Base-by-base conservation (phyloP, 768 basidiomycete genomes). In the Lentinula raphanica region DNA sequence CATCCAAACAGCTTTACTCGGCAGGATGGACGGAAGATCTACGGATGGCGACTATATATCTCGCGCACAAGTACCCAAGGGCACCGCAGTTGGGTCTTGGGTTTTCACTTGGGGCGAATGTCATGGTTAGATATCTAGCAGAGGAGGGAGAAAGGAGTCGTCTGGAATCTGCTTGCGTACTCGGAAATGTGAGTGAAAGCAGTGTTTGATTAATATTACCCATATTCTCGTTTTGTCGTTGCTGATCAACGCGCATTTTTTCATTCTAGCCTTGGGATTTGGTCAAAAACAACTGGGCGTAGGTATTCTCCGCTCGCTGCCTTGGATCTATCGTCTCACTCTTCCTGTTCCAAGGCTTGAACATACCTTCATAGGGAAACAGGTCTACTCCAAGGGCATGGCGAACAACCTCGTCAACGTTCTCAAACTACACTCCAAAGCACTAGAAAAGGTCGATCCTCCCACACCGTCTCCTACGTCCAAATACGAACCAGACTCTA, bases 31-130 rank as follows among this genome's bases (percentile, higher is more conserved):
- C 95, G 8, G 87, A 94, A 62, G 96, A 99, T 72, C 77, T 94
- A 35, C 86, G 94, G 27, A 83, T 84, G 60, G 90, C 92, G 1
- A 68, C 97, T 49, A 77, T 88, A 63, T 88, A 90, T 72, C 82
- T 98, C 55, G 78, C 85, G 2, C 70, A 81, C 49, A 68, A 70
- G 60, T 95, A 87, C 64, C 95, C 96, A 2, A 73, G 79, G 9
- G 92, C 96, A 0, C 90, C 88, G 3, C 74, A 98, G 36, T 72
- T 96, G 17, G 96, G 91, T 13, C 72, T 97, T 9, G 93, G 95
- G 6, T 98, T 96, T 76, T 97, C 94, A 3, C 82, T 99, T 36
- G 97, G 96, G 42, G 90, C 94, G 42, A 93, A 92, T 68, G 89
- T 98, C 35, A 73, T 98, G 64, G 89, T 93, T 32, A 81, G 92